Percentiles rank a stretch among this genome's conserved stretches.
Evolutionary conservation across 768 basidiomycete genomes (phyloP).

Genomic region (Coprinopsis cinerea): DNA sequence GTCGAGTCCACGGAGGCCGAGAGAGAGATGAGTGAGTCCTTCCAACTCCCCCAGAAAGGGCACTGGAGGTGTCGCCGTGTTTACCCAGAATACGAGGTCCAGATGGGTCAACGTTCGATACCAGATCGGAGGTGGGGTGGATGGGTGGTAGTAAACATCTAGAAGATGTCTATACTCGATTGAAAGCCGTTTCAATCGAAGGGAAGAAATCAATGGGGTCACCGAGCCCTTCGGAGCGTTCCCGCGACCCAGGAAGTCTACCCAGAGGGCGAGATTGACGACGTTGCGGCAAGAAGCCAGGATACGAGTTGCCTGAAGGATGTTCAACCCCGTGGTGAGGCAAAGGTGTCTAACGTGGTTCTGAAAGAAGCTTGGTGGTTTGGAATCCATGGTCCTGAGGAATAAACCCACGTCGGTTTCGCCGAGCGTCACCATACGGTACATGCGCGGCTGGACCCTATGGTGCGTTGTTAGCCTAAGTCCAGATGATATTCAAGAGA

Average conservation of each 20-base stretch:
- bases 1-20: slow-evolving; percentile 22
- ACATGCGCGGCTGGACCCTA: slow-evolving; percentile 36
- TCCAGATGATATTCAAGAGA: slow-evolving; percentile 3
- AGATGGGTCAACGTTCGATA: slow-evolving; percentile 28
- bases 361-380: slow-evolving; percentile 30
- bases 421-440: slow-evolving; percentile 32
- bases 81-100: slow-evolving; percentile 31
- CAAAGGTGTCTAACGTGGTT: slow-evolving; percentile 33
- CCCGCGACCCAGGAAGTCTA: slow-evolving; percentile 22
- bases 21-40: slow-evolving; percentile 28
- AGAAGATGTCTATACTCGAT: slow-evolving; percentile 28
- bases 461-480: not conserved
- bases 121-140: slow-evolving; percentile 17
- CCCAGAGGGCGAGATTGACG: slow-evolving; percentile 33
- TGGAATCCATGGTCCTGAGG: slow-evolving; percentile 27
- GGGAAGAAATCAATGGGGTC: slow-evolving; percentile 20
- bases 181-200: slow-evolving; percentile 28
- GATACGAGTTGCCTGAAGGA: slow-evolving; percentile 24
- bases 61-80: slow-evolving; percentile 18
- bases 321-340: slow-evolving; percentile 27
- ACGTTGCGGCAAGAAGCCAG: slow-evolving; percentile 32
- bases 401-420: slow-evolving; percentile 27
- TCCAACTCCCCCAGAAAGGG: slow-evolving; percentile 23
- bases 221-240: slow-evolving; percentile 14
- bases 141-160: slow-evolving; percentile 3